Evolutionary conservation across 495 filamentous ascomycete genomes (phyloP).

Genomic region (Oidiodendron maius): DNA sequence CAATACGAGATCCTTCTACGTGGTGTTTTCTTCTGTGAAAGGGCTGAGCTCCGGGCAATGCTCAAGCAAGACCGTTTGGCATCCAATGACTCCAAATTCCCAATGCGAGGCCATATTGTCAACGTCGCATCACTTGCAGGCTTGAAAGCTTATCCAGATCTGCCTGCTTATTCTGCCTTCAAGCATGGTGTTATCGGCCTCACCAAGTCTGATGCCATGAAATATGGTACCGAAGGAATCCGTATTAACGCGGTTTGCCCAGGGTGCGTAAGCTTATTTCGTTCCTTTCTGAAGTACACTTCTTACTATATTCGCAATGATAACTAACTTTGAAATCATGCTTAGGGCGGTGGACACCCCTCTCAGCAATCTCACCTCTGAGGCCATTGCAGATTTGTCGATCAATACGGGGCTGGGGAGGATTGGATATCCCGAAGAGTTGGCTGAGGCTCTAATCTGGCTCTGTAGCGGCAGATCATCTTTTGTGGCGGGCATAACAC

Average conservation of each 20-base stretch:
- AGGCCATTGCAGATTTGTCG: conserved; percentile 1
- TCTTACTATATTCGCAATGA: no score
- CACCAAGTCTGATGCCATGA: background rate
- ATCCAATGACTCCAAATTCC: no score
- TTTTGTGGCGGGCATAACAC: background rate
- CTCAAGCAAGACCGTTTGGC: background rate
- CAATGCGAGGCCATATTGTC: conserved; percentile 3
- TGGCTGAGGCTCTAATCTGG: conserved; percentile 1
- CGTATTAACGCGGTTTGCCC: conserved; percentile 3
- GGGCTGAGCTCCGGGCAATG: background rate
- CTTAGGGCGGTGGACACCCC: conserved; percentile 1
- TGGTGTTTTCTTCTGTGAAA: conserved; percentile 38
- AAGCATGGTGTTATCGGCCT: conserved; percentile 3
- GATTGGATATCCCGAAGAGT: conserved; percentile 1
- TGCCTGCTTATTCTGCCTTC: background rate
- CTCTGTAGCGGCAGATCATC: background rate
- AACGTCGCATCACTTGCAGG: conserved; percentile 1
- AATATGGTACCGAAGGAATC: conserved; percentile 3
- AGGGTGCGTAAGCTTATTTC: background rate
- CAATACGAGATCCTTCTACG: conserved; percentile 40
- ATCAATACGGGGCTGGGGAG: background rate
- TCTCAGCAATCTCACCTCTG: background rate
- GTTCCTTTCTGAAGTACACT: background rate
- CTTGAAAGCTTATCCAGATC: background rate
- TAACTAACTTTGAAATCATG: background rate